These are phyloP conservation scores for Populus hybrid DNA, from an alignment of 441 rosid species.

Conservation along the genomic window DNA sequence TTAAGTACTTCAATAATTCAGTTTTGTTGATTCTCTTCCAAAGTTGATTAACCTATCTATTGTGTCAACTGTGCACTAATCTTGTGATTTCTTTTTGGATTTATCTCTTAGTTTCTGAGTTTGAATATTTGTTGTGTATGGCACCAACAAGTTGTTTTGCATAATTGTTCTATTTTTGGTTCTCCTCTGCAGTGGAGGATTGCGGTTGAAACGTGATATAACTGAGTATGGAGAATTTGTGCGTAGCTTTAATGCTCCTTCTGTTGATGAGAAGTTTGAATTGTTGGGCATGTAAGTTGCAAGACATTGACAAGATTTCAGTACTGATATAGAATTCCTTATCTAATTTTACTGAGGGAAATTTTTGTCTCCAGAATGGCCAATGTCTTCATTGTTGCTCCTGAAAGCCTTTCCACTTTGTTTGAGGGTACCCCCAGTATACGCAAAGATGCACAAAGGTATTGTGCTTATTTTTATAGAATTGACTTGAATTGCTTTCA, in stretches of 20 bases:
- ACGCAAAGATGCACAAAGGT: slow-evolving; percentile 93
- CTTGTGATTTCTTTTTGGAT: background rate
- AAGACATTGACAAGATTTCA: background rate
- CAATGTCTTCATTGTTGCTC: slow-evolving; percentile 93
- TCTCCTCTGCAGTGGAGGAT: slow-evolving; percentile 68
- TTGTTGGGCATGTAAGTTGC: slow-evolving; percentile 82
- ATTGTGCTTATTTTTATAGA: slow-evolving; percentile 13
- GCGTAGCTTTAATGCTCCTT: slow-evolving; percentile 79
- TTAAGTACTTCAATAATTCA: background rate
- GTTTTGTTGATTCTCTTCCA: background rate
- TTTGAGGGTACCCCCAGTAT: slow-evolving; percentile 96
- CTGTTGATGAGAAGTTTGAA: slow-evolving; percentile 96
- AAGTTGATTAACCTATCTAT: background rate
- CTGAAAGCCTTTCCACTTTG: slow-evolving; percentile 89
- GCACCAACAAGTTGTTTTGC: slow-evolving; percentile 3
- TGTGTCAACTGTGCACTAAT: background rate
- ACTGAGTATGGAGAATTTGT: slow-evolving; percentile 89
- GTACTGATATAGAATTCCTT: background rate
- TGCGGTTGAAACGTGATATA: slow-evolving; percentile 95
- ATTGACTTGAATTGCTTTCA: background rate
- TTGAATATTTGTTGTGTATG: background rate
- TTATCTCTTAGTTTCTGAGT: background rate
- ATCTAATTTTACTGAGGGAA: slow-evolving; percentile 11
- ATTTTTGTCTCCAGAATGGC: slow-evolving; percentile 61
- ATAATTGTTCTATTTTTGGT: slow-evolving; percentile 6